phyloP scores from a whole-genome alignment of 305 asterid genomes.

The Solanum hybrid region DNA sequence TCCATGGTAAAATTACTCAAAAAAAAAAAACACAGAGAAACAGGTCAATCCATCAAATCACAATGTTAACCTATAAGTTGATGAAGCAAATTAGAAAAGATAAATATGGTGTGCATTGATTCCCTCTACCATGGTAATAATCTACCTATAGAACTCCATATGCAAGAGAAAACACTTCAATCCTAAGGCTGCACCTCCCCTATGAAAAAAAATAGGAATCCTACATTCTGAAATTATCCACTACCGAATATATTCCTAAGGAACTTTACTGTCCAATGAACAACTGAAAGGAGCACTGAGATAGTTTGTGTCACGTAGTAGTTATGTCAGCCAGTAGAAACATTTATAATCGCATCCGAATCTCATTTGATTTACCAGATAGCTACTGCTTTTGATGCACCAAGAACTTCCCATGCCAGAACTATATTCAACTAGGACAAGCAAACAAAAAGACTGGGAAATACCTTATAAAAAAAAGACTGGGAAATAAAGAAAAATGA shows the following conservation, averaged over 20 bases:
- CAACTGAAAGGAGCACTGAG: not conserved
- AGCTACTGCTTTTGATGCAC: not conserved
- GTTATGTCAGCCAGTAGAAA: not conserved
- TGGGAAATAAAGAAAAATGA: constrained; percentile 6
- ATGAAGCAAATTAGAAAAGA: not conserved
- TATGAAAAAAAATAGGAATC: not conserved
- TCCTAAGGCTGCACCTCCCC: not conserved
- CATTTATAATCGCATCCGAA: not conserved
- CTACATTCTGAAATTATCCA: not conserved
- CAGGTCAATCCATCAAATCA: not conserved
- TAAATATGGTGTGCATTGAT: not conserved
- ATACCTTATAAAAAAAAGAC: constrained; percentile 1
- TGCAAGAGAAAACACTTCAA: not conserved
- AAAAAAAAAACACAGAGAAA: not conserved
- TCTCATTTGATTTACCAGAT: not conserved
- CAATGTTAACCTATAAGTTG: not conserved
- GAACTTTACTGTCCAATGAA: not conserved
- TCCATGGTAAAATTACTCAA: not conserved
- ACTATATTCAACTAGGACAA: not conserved
- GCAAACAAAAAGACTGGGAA: constrained; percentile 3
- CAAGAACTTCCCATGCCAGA: not conserved
- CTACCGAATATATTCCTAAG: not conserved
- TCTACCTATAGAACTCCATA: constrained; percentile 3
- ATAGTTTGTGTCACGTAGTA: not conserved
- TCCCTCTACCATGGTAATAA: not conserved